Percentiles rank a stretch among this genome's conserved stretches.
phyloP scores from a whole-genome alignment of 352 stramenopile genomes.

The Aphanomyces astaci region DNA sequence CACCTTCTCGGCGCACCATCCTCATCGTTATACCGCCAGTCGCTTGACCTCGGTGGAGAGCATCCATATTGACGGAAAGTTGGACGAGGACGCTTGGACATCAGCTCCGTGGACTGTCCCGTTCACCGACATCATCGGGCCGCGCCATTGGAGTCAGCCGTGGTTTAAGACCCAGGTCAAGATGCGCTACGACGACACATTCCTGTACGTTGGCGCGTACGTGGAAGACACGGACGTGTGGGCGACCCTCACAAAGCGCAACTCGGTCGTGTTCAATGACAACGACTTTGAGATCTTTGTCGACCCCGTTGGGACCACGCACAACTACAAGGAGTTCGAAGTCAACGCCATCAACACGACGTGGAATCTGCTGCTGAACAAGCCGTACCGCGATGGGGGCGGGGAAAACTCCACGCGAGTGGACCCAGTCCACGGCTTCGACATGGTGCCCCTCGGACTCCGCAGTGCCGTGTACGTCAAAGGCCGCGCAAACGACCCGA shows the following conservation, averaged over 20 bases:
- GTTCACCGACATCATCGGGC: slow-evolving; percentile 62
- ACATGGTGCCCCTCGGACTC: slow-evolving; percentile 51
- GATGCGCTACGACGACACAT: slow-evolving; percentile 57
- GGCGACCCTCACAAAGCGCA: slow-evolving; percentile 56
- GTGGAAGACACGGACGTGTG: slow-evolving; percentile 58
- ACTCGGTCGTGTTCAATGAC: slow-evolving; percentile 74
- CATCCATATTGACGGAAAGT: slow-evolving; percentile 32
- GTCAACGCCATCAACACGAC: slow-evolving; percentile 82
- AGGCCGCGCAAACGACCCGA: slow-evolving; percentile 53
- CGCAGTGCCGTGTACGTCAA: slow-evolving; percentile 42
- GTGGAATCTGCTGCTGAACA: slow-evolving; percentile 85
- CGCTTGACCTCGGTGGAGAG: neutral
- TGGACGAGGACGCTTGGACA: slow-evolving; percentile 54
- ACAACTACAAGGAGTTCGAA: slow-evolving; percentile 90
- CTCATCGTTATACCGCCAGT: slow-evolving; percentile 3
- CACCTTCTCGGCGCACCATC: neutral
- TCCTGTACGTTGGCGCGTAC: slow-evolving; percentile 65
- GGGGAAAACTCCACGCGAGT: slow-evolving; percentile 76
- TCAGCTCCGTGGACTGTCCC: slow-evolving; percentile 42
- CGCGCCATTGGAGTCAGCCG: slow-evolving; percentile 49
- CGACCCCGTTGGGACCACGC: slow-evolving; percentile 57
- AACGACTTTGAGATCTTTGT: slow-evolving; percentile 91
- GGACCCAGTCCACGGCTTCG: slow-evolving; percentile 52
- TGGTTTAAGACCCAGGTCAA: slow-evolving; percentile 70
- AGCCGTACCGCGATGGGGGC: slow-evolving; percentile 74